Percentiles rank a stretch among this genome's conserved stretches.
Evolutionary conservation across 192 early-diverging fungal species (phyloP).

Genomic region (Glomus cerebriforme): DNA sequence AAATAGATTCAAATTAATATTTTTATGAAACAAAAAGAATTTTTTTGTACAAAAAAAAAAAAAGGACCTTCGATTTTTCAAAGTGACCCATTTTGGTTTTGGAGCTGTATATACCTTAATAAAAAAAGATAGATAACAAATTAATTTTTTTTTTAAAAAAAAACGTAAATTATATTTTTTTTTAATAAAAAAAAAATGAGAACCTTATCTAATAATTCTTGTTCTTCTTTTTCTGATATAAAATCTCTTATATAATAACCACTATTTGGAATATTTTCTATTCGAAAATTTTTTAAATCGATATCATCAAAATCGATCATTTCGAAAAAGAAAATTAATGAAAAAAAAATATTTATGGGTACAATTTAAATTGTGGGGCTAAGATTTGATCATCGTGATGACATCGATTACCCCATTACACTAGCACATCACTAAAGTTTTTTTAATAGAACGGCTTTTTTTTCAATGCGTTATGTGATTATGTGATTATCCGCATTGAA

Average conservation of each 20-base stretch:
- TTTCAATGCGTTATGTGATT: no score
- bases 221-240: constrained; percentile 41
- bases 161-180: no score
- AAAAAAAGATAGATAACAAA: not conserved
- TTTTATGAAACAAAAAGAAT: no score
- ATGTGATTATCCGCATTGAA: no score
- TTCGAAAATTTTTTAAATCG: constrained; percentile 4
- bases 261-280: constrained; percentile 35
- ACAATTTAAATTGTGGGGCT: no score
- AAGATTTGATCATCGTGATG: no score
- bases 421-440: no score
- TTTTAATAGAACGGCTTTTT: no score
- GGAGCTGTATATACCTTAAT: constrained; percentile 45
- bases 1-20: not conserved
- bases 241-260: constrained; percentile 48
- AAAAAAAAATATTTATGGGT: no score
- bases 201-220: constrained; percentile 41
- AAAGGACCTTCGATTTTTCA: constrained; percentile 48
- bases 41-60: not conserved
- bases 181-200: not conserved
- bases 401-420: no score
- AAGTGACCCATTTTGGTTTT: constrained; percentile 53
- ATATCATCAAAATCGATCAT: not conserved
- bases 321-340: no score
- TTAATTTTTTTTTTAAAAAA: not conserved